These are phyloP conservation scores for Corylus americana DNA, from an alignment of 306 rosid genomes.

Conservation along the genomic window DNA sequence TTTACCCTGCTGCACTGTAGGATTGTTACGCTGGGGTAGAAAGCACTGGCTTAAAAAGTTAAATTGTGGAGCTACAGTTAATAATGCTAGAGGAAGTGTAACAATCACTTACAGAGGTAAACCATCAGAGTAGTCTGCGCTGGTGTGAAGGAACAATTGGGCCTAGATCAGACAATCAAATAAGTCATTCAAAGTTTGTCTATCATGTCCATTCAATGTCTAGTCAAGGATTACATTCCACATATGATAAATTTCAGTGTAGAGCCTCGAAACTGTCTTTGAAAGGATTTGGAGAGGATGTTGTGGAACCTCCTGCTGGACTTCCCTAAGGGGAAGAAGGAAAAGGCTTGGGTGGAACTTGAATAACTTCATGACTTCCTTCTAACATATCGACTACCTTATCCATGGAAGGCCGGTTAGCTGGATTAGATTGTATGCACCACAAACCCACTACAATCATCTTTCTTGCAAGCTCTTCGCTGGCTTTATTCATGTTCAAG, in stretches of 20 bases:
- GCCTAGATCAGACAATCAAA: background rate
- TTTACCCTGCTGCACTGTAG: background rate
- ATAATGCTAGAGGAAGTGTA: too few relatives aligned
- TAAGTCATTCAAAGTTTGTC: background rate
- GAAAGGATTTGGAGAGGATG: background rate
- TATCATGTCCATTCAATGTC: background rate
- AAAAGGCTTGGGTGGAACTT: too few relatives aligned
- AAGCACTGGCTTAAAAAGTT: background rate
- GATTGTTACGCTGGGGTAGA: background rate
- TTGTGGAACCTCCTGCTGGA: too few relatives aligned
- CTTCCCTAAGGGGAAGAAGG: too few relatives aligned
- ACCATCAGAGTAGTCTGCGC: too few relatives aligned
- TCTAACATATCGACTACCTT: background rate
- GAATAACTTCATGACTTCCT: too few relatives aligned
- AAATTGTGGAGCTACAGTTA: background rate
- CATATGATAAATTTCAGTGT: background rate
- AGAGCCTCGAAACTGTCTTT: background rate
- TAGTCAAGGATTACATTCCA: background rate
- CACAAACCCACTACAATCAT: too few relatives aligned
- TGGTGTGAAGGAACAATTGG: background rate
- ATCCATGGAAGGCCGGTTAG: background rate
- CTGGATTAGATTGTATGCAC: background rate
- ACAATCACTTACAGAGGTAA: too few relatives aligned
- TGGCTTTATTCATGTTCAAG: too few relatives aligned
- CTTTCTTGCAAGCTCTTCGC: too few relatives aligned